Percentiles rank a stretch among this genome's conserved stretches.
Evolutionary conservation across 768 basidiomycete genomes (phyloP).

Genomic region (Podaxis mareebaensis): DNA sequence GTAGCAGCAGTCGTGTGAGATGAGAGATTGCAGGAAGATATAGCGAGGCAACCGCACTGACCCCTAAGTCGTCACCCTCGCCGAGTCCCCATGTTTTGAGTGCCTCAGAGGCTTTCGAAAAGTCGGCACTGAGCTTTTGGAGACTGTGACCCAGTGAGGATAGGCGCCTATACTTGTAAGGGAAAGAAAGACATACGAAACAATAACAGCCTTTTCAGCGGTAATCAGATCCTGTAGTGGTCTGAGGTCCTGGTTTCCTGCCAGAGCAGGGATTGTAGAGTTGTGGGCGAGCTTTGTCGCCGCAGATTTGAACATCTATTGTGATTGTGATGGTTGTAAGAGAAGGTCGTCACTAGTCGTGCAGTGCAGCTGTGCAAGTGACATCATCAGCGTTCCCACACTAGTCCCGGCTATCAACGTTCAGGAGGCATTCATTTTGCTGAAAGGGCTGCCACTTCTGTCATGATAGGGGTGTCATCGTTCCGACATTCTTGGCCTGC

Average conservation of each 20-base stretch:
- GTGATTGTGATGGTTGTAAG: not conserved
- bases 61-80: conserved; percentile 82
- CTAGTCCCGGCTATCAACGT: not conserved
- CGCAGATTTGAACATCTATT: conserved; percentile 71
- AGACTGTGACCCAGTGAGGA: conserved; percentile 37
- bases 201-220: conserved; percentile 80
- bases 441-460: too few relatives aligned
- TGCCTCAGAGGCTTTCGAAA: conserved; percentile 70
- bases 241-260: conserved; percentile 73
- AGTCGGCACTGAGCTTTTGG: conserved; percentile 66
- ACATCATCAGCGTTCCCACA: conserved; percentile 3
- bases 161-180: not conserved
- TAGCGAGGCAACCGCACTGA: conserved; percentile 50
- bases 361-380: not conserved
- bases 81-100: conserved; percentile 72
- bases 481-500: too few relatives aligned
- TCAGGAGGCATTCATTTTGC: too few relatives aligned
- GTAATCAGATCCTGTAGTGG: conserved; percentile 88
- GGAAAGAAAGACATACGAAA: conserved; percentile 48
- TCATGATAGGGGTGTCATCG: too few relatives aligned
- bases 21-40: conserved; percentile 4
- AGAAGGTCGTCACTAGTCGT: not conserved
- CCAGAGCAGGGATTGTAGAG: conserved; percentile 72
- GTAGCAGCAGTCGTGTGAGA: conserved; percentile 1
- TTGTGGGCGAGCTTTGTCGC: conserved; percentile 89